Percentiles rank a stretch among this genome's conserved stretches.
These are phyloP conservation scores for Apiospora marii DNA, from an alignment of 2,329 filamentous ascomycete genomes.

Conservation along the genomic window DNA sequence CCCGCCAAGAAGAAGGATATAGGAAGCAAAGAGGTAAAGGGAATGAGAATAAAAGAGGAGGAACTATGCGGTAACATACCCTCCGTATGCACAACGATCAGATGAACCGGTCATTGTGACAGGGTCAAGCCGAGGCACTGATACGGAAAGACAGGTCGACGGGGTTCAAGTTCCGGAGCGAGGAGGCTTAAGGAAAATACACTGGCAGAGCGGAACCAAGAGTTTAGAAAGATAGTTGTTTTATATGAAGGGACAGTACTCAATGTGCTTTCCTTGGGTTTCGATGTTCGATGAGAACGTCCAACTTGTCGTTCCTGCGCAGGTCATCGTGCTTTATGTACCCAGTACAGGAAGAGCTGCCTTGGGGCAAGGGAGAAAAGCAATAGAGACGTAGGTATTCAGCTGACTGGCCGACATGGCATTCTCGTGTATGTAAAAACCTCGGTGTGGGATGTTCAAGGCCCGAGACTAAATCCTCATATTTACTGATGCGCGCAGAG, in stretches of 20 bases:
- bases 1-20: not conserved
- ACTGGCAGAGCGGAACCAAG: not conserved
- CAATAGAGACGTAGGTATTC: not conserved
- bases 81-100: not conserved
- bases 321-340: not conserved
- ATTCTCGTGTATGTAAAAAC: not conserved
- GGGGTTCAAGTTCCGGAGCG: not conserved
- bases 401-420: not conserved
- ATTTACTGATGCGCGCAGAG: too few relatives aligned
- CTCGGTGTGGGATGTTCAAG: too few relatives aligned
- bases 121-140: not conserved
- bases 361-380: not conserved
- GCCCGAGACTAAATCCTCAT: too few relatives aligned
- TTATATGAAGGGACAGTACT: not conserved
- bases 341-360: not conserved
- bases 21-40: not conserved
- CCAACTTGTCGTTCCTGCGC: not conserved
- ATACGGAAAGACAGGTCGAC: not conserved
- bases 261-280: not conserved
- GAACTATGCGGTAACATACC: not conserved
- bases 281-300: not conserved
- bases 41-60: not conserved
- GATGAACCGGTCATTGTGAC: not conserved
- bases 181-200: not conserved
- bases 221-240: not conserved